These are phyloP conservation scores for Pseudogymnoascus destructans DNA, from an alignment of 2,329 filamentous ascomycete species.

Conservation along the genomic window DNA sequence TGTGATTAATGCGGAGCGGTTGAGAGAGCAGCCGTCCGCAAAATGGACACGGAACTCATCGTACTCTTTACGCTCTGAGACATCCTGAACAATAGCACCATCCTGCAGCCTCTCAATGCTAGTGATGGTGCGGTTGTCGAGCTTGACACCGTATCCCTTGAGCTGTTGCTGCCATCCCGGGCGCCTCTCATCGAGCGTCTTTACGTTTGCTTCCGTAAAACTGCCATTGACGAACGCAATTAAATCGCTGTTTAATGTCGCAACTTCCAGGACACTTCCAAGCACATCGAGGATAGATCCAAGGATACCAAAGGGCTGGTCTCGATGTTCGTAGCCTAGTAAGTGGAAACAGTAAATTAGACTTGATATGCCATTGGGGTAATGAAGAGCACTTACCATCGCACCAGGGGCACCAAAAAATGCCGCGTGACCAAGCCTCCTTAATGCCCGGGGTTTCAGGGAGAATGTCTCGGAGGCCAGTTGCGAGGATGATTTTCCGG, in stretches of 20 bases:
- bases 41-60: constrained; percentile 45
- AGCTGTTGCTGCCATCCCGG: constrained; percentile 39
- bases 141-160: constrained; percentile 34
- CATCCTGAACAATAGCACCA: constrained; percentile 15
- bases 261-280: constrained; percentile 36
- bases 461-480: constrained; percentile 37
- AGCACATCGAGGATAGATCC: constrained; percentile 33
- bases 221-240: constrained; percentile 39
- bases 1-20: constrained; percentile 39
- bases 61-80: constrained; percentile 27
- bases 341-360: constrained; percentile 11
- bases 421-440: constrained; percentile 44
- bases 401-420: constrained; percentile 54
- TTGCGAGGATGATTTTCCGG: constrained; percentile 41
- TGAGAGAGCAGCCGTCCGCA: constrained; percentile 30
- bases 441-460: constrained; percentile 39
- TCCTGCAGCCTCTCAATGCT: constrained; percentile 34
- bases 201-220: constrained; percentile 33
- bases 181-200: constrained; percentile 26
- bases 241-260: constrained; percentile 39
- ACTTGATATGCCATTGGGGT: not conserved
- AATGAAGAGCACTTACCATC: constrained; percentile 29
- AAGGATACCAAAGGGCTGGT: constrained; percentile 43
- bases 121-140: constrained; percentile 44
- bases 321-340: constrained; percentile 41